Evolutionary conservation across 2,329 filamentous ascomycete species (phyloP), one percentile per base, ranked within the genome.

Genomic region (Colletotrichum tofieldiae): DNA sequence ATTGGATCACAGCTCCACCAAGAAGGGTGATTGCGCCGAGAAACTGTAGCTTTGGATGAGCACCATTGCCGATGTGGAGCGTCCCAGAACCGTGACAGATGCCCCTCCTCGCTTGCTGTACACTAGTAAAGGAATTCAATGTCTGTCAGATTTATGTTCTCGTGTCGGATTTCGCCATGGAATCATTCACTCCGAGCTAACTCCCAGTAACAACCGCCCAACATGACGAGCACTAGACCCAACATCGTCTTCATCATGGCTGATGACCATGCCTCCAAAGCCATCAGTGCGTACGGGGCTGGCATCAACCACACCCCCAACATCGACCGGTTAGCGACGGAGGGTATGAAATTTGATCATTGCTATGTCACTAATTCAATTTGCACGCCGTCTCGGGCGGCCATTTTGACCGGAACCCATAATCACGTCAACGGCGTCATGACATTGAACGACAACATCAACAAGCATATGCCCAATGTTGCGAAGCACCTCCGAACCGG

Each of bases 341-440:
- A 88, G 69, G 86, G 86, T 20, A 86, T 88, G 83, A 77, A 77
- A 12, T 87, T 88, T 76, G 84, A 87, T 73, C 86, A 88, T 73
- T 88, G 85, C 77, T 88, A 88, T 72, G 86, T 88, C 11, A 88
- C 86, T 29, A 88, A 88, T 76, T 83, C 80, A 26, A 88, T 88
- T 63, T 88, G 86, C 75, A 88, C 86, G 1, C 86, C 87, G 0
- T 87, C 84, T 1, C 81, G 86, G 9, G 87, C 86, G 0, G 81
- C 85, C 3, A 87, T 89, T 60, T 75, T 88, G 8, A 85, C 82
- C 0, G 86, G 86, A 9, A 87, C 83, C 0, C 83, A 88, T 73
- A 88, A 87, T 76, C 86, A 88, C 70, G 86, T 88, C 73, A 88
- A 88, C 66, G 83, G 82, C 0, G 87, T 88, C 8, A 81, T 86